A percentile compares a stretch with the other conserved stretches of the same genome.
Conservation (phyloP, 129 eudicot genomes). For the Escallonia herrerae region DNA sequence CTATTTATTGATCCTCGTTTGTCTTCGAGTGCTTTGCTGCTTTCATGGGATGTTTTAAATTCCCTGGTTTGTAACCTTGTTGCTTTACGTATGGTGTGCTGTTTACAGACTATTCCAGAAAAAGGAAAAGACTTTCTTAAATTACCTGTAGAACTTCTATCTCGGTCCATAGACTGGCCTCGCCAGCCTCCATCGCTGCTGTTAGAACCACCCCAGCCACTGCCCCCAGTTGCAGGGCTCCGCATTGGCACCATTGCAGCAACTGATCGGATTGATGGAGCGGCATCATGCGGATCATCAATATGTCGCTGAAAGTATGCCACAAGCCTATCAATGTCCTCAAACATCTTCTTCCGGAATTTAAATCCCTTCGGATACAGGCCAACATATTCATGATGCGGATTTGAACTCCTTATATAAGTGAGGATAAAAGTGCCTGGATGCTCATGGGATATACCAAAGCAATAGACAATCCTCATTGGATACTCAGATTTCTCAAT, state of each 20-base stretch:
- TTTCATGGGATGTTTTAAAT: too few relatives aligned
- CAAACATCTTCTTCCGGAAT: constrained; percentile 85
- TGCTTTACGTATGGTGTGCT: too few relatives aligned
- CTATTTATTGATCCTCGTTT: too few relatives aligned
- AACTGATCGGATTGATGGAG: constrained; percentile 72
- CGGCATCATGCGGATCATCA: constrained; percentile 70
- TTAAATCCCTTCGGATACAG: constrained; percentile 90
- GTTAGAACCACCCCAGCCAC: constrained; percentile 66
- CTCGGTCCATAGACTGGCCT: constrained; percentile 47
- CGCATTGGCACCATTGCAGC: constrained; percentile 95
- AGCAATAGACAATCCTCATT: constrained; percentile 74
- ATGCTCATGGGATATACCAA: constrained; percentile 95
- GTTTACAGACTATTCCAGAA: too few relatives aligned
- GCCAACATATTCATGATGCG: constrained; percentile 93
- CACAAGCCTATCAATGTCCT: constrained; percentile 76
- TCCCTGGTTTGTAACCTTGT: too few relatives aligned
- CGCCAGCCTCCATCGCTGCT: constrained; percentile 49
- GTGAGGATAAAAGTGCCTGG: constrained; percentile 91
- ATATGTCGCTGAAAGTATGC: constrained; percentile 85
- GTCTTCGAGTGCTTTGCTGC: too few relatives aligned
- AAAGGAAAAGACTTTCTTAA: too few relatives aligned
- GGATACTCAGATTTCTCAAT: constrained; percentile 79
- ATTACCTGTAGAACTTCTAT: constrained; percentile 24
- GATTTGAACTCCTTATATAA: constrained; percentile 77
- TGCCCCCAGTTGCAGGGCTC: constrained; percentile 64